Percentiles rank a stretch among this genome's conserved stretches.
Conservation (phyloP, 1,284 basidiomycete genomes). For the Ustilago vetiveriae region DNA sequence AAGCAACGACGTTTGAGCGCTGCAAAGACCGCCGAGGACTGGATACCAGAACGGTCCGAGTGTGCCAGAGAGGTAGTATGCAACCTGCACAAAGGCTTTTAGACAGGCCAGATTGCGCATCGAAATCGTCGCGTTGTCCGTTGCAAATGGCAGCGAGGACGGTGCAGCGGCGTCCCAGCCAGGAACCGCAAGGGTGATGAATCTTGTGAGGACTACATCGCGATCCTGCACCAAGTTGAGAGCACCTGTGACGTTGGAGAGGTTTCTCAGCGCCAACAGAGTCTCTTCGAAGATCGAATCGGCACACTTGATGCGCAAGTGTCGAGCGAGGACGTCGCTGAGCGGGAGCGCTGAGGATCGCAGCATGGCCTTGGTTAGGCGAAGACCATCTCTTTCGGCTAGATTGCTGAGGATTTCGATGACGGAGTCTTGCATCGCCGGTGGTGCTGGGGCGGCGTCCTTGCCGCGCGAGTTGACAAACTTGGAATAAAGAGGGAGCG, state of each 20-base stretch:
- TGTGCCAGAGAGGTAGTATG: constrained; percentile 82
- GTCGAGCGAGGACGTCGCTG: constrained; percentile 85
- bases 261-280: constrained; percentile 80
- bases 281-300: constrained; percentile 87
- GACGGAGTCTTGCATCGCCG: constrained; percentile 69
- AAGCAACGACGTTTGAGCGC: constrained; percentile 40
- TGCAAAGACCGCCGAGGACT: constrained; percentile 74
- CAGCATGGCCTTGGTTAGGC: constrained; percentile 78
- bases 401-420: constrained; percentile 18
- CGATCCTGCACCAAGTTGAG: constrained; percentile 83
- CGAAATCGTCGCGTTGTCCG: constrained; percentile 72
- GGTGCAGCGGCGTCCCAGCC: constrained; percentile 33
- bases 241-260: constrained; percentile 89
- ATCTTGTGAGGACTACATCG: constrained; percentile 88
- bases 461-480: constrained; percentile 68
- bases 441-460: constrained; percentile 68
- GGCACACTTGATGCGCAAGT: constrained; percentile 86
- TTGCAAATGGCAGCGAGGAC: not conserved
- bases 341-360: constrained; percentile 88
- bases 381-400: constrained; percentile 69
- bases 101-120: constrained; percentile 90
- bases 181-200: constrained; percentile 83
- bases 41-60: constrained; percentile 89
- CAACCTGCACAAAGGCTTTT: constrained; percentile 80
- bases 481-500: constrained; percentile 75